Conservation (phyloP, 2,329 filamentous ascomycete species). For the Magnaporthiopsis rhizophila region DNA sequence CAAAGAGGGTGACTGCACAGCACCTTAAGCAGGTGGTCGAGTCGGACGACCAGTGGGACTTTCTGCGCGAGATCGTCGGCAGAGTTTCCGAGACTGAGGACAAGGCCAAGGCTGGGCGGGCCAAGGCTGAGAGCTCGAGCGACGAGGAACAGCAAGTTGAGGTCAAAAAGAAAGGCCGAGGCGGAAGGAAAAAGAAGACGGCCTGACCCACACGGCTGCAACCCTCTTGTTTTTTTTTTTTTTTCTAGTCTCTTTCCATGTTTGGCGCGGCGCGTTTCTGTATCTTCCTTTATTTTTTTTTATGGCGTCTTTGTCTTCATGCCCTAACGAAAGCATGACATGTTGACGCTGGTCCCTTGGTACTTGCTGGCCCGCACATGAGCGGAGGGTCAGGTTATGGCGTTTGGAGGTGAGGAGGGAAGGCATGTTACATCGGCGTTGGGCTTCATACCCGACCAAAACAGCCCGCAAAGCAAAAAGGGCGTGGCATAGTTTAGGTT, state of each 20-base stretch:
- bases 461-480: no score
- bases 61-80: conserved; percentile 80
- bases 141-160: conserved; percentile 33
- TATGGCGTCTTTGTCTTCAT: no score
- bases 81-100: conserved; percentile 58
- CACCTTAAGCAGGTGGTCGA: conserved; percentile 90
- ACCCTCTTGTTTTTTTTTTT: neutral
- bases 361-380: no score
- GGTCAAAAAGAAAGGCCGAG: conserved; percentile 37
- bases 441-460: no score
- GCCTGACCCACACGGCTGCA: neutral
- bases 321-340: no score
- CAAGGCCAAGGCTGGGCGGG: conserved; percentile 33
- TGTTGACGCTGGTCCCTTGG: no score
- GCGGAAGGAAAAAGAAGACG: conserved; percentile 19
- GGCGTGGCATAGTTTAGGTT: no score
- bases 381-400: no score
- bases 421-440: no score
- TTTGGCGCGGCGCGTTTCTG: neutral
- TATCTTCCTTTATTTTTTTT: no score
- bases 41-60: conserved; percentile 89
- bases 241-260: neutral
- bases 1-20: conserved; percentile 79
- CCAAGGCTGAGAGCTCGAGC: conserved; percentile 44
- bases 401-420: no score